These are phyloP conservation scores for Arthrobotrys entomopaga DNA, from an alignment of 2,329 filamentous ascomycete species.

Conservation along the genomic window DNA sequence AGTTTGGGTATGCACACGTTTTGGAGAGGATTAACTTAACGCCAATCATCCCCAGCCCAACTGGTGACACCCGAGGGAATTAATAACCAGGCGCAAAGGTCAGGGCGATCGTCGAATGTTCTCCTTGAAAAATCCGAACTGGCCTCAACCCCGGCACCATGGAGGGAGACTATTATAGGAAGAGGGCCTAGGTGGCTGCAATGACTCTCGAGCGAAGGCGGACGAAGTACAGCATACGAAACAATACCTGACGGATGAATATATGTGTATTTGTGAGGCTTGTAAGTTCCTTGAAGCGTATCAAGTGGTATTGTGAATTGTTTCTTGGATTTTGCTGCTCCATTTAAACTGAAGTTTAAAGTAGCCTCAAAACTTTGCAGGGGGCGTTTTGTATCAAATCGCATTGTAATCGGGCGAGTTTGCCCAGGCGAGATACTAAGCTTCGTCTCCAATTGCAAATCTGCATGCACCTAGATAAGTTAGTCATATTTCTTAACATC, in stretches of 20 bases:
- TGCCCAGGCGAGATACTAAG: constrained; percentile 24
- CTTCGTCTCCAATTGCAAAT: constrained; percentile 14
- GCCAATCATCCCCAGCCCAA: constrained; percentile 72
- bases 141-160: constrained; percentile 70
- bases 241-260: constrained; percentile 59
- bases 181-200: constrained; percentile 56
- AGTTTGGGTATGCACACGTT: neutral
- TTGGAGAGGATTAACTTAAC: constrained; percentile 59
- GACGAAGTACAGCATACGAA: constrained; percentile 69
- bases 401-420: constrained; percentile 24
- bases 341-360: constrained; percentile 5
- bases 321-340: neutral
- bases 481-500: neutral
- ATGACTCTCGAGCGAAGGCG: constrained; percentile 63
- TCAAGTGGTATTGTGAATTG: constrained; percentile 15
- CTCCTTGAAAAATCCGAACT: constrained; percentile 65
- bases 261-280: constrained; percentile 57
- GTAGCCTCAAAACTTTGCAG: constrained; percentile 6
- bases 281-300: constrained; percentile 32
- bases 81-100: constrained; percentile 68
- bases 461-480: constrained; percentile 9
- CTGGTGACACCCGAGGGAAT: constrained; percentile 69
- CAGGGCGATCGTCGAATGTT: constrained; percentile 66
- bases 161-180: constrained; percentile 67
- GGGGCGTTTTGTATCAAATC: neutral